These are phyloP conservation scores for Boletus bicolor DNA, from an alignment of 768 basidiomycete species.

Conservation along the genomic window DNA sequence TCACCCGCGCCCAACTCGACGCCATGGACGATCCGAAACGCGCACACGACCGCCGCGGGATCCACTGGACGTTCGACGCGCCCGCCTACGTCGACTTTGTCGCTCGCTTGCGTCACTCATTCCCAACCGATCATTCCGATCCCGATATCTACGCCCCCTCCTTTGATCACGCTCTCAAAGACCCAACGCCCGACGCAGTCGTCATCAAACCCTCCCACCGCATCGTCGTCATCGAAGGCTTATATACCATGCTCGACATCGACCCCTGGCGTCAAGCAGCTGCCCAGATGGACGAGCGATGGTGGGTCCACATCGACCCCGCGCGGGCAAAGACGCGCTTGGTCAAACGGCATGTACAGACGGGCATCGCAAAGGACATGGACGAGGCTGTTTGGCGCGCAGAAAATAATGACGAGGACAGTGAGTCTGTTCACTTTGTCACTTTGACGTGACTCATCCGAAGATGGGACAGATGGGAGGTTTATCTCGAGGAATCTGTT, in stretches of 20 bases:
- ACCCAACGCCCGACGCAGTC: constrained; percentile 64
- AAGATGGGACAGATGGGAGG: constrained; percentile 38
- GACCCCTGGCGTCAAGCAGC: constrained; percentile 71
- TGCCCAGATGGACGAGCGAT: constrained; percentile 68
- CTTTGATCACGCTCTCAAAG: constrained; percentile 86
- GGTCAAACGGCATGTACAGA: constrained; percentile 70
- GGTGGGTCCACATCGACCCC: constrained; percentile 63
- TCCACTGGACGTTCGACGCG: constrained; percentile 89
- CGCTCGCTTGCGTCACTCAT: constrained; percentile 40
- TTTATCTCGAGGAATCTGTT: constrained; percentile 41
- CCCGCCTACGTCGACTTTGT: constrained; percentile 69
- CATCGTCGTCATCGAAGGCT: constrained; percentile 82
- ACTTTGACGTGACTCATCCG: not conserved
- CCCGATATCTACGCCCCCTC: constrained; percentile 62
- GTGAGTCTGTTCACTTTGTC: constrained; percentile 36
- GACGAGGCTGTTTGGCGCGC: constrained; percentile 69
- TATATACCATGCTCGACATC: constrained; percentile 79
- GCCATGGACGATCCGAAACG: constrained; percentile 68
- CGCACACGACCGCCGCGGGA: constrained; percentile 78
- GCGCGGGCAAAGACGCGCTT: constrained; percentile 57
- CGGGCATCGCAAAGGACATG: constrained; percentile 64
- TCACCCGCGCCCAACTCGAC: constrained; percentile 75
- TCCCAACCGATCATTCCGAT: constrained; percentile 18
- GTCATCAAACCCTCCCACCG: constrained; percentile 61
- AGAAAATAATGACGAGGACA: constrained; percentile 75